A percentile compares a stretch with the other conserved stretches of the same genome.
Evolutionary conservation across 1,139 yeast species (phyloP).

Genomic region (Yamadazyma jaroonii): DNA sequence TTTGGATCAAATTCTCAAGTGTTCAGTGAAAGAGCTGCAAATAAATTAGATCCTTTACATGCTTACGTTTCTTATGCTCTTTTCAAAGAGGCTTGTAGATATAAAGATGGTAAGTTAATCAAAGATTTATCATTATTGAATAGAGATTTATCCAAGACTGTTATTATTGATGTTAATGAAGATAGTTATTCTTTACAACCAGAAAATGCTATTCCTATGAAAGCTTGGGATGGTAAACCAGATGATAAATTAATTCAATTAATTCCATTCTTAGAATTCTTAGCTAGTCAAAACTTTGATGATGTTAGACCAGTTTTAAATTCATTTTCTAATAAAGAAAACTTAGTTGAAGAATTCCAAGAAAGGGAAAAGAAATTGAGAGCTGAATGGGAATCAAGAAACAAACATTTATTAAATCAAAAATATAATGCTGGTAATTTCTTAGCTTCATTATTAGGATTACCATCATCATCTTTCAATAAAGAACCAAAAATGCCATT

Average conservation of each 20-base stretch:
- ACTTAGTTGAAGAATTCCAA: conserved; percentile 71
- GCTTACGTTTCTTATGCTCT: conserved; percentile 85
- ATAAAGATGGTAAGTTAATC: conserved; percentile 82
- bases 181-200: conserved; percentile 82
- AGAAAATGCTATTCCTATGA: conserved; percentile 81
- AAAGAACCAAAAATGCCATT: conserved; percentile 81
- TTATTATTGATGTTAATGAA: conserved; percentile 75
- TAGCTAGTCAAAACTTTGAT: conserved; percentile 86
- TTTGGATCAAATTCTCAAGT: conserved; percentile 84
- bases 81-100: conserved; percentile 87
- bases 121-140: conserved; percentile 86
- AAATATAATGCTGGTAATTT: conserved; percentile 52
- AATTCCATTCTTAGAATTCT: conserved; percentile 91
- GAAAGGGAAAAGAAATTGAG: conserved; percentile 76
- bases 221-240: conserved; percentile 83
- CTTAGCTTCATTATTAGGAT: conserved; percentile 59
- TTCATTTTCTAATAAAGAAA: conserved; percentile 61
- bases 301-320: conserved; percentile 88
- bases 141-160: conserved; percentile 81
- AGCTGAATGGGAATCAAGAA: conserved; percentile 62
- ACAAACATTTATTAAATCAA: conserved; percentile 44
- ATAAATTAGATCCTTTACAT: conserved; percentile 89
- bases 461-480: conserved; percentile 46
- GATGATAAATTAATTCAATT: conserved; percentile 76
- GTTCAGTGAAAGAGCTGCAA: conserved; percentile 80